A percentile compares a stretch with the other conserved stretches of the same genome.
phyloP scores from a whole-genome alignment of 2,329 filamentous ascomycete species.

The Calonectria montana region DNA sequence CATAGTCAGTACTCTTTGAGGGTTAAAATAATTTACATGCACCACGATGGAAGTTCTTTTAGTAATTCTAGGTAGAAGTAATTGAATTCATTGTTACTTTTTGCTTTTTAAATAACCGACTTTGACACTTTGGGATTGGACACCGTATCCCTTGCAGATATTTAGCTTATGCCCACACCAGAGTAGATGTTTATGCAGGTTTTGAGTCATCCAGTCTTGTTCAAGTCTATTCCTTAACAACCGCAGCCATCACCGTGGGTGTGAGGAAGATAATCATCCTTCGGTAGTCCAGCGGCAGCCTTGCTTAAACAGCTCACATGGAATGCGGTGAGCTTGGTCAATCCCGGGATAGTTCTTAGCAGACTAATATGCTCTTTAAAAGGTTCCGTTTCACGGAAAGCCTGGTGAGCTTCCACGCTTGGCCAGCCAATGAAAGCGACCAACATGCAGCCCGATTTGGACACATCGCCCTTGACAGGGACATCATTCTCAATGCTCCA shows the following conservation, averaged over 20 bases:
- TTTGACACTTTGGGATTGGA: too few species aligned
- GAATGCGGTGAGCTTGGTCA: conserved; percentile 36
- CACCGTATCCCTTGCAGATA: too few species aligned
- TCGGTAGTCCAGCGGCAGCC: conserved; percentile 15
- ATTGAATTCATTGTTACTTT: background rate
- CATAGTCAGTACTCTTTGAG: too few species aligned
- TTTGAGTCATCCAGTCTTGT: too few species aligned
- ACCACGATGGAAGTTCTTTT: background rate
- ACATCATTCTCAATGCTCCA: conserved; percentile 49
- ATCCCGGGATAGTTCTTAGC: conserved; percentile 35
- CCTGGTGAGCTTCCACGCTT: conserved; percentile 50
- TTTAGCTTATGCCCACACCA: too few species aligned
- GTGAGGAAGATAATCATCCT: conserved; percentile 29
- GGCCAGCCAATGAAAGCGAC: conserved; percentile 50
- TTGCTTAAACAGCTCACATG: conserved; percentile 37
- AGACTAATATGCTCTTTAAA: conserved; percentile 49
- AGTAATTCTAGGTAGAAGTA: too few species aligned
- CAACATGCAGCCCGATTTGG: conserved; percentile 39
- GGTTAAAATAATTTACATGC: background rate
- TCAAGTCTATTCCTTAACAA: background rate
- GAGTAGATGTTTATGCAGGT: too few species aligned
- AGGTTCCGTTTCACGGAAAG: conserved; percentile 47
- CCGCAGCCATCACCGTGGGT: conserved; percentile 22
- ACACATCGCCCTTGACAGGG: conserved; percentile 42
- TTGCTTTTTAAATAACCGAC: background rate